These are phyloP conservation scores for Aspergillus sp. DNA, from an alignment of 2,329 filamentous ascomycete genomes.

Conservation along the genomic window DNA sequence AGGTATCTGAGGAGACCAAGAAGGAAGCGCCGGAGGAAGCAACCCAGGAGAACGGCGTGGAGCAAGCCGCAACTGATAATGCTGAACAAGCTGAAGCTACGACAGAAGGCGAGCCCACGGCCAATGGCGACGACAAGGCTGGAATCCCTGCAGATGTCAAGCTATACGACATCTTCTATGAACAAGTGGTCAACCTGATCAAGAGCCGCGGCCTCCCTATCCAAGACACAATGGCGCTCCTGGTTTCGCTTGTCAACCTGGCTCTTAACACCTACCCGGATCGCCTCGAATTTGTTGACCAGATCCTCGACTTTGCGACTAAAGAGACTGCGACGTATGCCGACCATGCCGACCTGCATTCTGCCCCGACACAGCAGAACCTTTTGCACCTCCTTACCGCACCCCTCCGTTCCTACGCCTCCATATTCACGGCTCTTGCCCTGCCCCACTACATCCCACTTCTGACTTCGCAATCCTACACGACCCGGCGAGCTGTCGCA, in stretches of 20 bases:
- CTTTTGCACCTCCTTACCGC: constrained; percentile 87
- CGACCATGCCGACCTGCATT: constrained; percentile 94
- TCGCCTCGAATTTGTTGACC: constrained; percentile 89
- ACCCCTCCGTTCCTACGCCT: constrained; percentile 84
- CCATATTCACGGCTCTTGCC: constrained; percentile 92
- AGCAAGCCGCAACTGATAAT: constrained; percentile 34
- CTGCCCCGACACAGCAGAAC: constrained; percentile 80
- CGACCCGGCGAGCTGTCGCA: constrained; percentile 85
- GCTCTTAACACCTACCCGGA: constrained; percentile 95
- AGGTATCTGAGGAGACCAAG: constrained; percentile 62
- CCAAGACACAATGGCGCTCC: constrained; percentile 87
- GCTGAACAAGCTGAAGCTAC: constrained; percentile 29
- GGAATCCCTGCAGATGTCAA: constrained; percentile 65
- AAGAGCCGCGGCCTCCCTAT: constrained; percentile 88
- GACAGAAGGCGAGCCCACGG: constrained; percentile 32
- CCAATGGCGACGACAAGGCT: constrained; percentile 43
- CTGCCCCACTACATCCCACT: constrained; percentile 90
- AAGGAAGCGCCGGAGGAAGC: constrained; percentile 37
- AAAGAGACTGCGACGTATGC: constrained; percentile 84
- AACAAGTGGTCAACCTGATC: constrained; percentile 90
- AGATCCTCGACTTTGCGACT: constrained; percentile 85
- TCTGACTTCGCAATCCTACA: constrained; percentile 87
- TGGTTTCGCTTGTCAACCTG: constrained; percentile 92
- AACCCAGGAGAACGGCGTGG: constrained; percentile 40
- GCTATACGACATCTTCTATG: constrained; percentile 96